A percentile compares a stretch with the other conserved stretches of the same genome.
Evolutionary conservation across 2,329 filamentous ascomycete species (phyloP).

Genomic region (Xylogone sp.): DNA sequence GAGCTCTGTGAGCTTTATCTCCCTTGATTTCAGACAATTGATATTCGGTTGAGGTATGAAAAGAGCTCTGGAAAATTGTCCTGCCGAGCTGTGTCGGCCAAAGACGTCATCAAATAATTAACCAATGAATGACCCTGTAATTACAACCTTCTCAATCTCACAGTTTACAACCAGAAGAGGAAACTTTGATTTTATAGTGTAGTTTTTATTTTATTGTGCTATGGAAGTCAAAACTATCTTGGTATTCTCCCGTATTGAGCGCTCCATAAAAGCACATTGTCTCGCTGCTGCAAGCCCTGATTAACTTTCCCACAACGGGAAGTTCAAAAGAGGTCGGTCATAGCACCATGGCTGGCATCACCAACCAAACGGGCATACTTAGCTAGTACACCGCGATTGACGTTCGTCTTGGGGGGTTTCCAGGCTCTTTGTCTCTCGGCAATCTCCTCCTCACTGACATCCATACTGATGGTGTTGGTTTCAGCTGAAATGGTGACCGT

Average conservation of each 20-base stretch:
- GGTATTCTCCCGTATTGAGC: neutral
- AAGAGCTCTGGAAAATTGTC: neutral
- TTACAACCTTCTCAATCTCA: too few species aligned
- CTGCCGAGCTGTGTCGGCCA: neutral
- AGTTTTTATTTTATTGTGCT: neutral
- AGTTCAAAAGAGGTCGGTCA: conserved; percentile 69
- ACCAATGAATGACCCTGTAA: too few species aligned
- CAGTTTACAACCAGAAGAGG: too few species aligned
- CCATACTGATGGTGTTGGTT: conserved; percentile 67
- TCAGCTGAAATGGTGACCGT: conserved; percentile 82
- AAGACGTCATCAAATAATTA: neutral
- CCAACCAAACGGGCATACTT: conserved; percentile 88
- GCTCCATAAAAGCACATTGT: neutral
- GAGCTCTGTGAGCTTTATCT: neutral
- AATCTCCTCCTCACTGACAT: conserved; percentile 65
- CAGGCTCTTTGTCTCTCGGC: conserved; percentile 59
- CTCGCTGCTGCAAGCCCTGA: too few species aligned
- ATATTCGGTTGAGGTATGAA: neutral
- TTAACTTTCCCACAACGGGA: neutral
- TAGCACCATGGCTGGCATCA: conserved; percentile 86
- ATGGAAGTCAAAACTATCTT: neutral
- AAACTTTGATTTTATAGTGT: neutral
- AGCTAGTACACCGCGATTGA: conserved; percentile 79
- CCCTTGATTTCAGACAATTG: neutral
- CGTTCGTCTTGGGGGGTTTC: conserved; percentile 66